Evolutionary conservation across 2,329 filamentous ascomycete genomes (phyloP), one percentile per base, ranked within the genome.

Genomic region (Aspergillus sp.): DNA sequence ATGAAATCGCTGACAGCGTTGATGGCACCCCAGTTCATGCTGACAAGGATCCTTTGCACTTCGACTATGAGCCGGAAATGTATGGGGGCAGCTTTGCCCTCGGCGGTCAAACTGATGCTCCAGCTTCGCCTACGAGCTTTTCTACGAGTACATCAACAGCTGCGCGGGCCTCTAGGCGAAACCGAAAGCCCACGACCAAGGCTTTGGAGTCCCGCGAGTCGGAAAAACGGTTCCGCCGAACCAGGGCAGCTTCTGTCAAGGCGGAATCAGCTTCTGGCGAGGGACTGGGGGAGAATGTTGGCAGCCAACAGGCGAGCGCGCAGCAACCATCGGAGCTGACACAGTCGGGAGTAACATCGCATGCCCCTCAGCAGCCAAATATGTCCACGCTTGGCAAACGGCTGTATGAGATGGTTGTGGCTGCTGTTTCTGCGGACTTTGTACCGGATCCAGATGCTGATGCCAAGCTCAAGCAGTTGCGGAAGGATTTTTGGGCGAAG

Each of bases 111-210:
- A 39, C 46, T 12, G 56, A 58, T 7, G 34, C 39, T 10, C 51
- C 50, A 5, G 45, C 45, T 6, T 58, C 55, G 3, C 50, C 55
- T 6, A 51, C 47, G 7, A 52, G 50, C 45, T 42, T 49, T 12
- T 47, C 51, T 9, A 52, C 52, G 3, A 44, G 45, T 8, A 51
- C 48, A 3, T 55, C 54, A 1, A 33, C 43, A 6, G 50, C 43
- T 8, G 45, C 45, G 5, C 49, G 55, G 11, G 47, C 45, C 1
- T 57, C 55, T 4, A 43, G 50, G 2, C 44, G 55, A 3, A 33
- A 49, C 13, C 45, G 55, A 9, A 58, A 58, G 38, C 55, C 56
- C 6, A 58, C 52, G 5, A 48, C 51, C 19, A 44, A 48, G 19
- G 53, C 53, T 7, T 12, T 56, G 28, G 53, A 56, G 29, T 54